A percentile compares a stretch with the other conserved stretches of the same genome.
These are phyloP conservation scores for Lentinula sp. DNA, from an alignment of 768 basidiomycete genomes.

Conservation along the genomic window DNA sequence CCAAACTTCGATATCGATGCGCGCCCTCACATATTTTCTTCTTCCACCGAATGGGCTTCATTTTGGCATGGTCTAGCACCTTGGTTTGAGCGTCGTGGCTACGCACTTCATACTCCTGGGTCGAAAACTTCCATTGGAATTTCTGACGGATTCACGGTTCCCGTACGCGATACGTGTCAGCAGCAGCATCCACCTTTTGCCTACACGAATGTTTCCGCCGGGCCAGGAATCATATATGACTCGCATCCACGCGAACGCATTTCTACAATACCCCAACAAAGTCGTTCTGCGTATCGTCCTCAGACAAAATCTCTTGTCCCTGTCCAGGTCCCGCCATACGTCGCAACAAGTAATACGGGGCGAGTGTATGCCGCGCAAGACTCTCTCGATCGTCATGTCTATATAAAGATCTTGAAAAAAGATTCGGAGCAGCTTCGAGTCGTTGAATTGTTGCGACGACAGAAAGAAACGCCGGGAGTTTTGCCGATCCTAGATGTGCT, in stretches of 20 bases:
- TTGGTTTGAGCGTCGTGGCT: neutral
- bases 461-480: neutral
- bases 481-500: neutral
- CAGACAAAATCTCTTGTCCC: neutral
- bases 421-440: neutral
- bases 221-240: neutral
- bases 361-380: slow-evolving; percentile 4
- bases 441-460: neutral
- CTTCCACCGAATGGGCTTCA: neutral
- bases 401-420: neutral
- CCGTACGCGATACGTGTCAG: neutral
- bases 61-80: slow-evolving; percentile 1
- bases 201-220: neutral
- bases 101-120: neutral
- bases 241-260: neutral
- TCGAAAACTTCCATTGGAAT: neutral
- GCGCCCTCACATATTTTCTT: neutral
- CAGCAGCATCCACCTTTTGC: neutral
- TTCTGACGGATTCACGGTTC: slow-evolving; percentile 1
- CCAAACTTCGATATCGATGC: neutral
- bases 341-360: slow-evolving; percentile 2
- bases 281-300: neutral
- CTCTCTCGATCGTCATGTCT: neutral
- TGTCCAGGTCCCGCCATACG: neutral
- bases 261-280: neutral